Evolutionary conservation across 352 stramenopile species (phyloP).

Genomic region (Globisporangium spinosum): DNA sequence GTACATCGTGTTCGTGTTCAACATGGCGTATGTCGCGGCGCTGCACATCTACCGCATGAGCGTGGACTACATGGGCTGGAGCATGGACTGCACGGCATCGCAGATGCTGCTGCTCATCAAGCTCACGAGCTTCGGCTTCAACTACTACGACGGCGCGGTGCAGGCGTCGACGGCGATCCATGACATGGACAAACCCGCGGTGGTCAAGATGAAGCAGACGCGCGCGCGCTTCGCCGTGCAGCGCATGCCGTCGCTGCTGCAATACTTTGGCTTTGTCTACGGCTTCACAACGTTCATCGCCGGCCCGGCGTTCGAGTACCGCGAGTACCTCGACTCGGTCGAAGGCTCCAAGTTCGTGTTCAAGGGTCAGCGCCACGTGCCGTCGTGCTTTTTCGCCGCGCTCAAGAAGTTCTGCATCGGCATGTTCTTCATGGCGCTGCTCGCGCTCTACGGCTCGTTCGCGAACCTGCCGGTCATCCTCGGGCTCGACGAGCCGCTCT

Average conservation of each 20-base stretch:
- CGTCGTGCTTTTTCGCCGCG: conserved; percentile 32
- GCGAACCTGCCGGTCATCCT: conserved; percentile 35
- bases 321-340: conserved; percentile 86
- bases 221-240: conserved; percentile 56
- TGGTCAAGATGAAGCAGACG: conserved; percentile 27
- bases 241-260: conserved; percentile 86
- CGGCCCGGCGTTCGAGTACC: conserved; percentile 94
- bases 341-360: conserved; percentile 45
- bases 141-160: conserved; percentile 91
- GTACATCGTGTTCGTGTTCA: conserved; percentile 89
- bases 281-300: conserved; percentile 95
- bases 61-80: conserved; percentile 94
- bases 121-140: conserved; percentile 96
- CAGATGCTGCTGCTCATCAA: conserved; percentile 97
- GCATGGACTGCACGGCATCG: conserved; percentile 77
- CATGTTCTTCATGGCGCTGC: conserved; percentile 46
- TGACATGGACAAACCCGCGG: conserved; percentile 27
- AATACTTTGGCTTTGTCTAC: conserved; percentile 97
- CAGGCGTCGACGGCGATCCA: conserved; percentile 19
- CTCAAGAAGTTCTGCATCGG: conserved; percentile 54
- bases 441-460: conserved; percentile 43
- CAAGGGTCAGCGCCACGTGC: conserved; percentile 27
- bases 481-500: conserved; percentile 55
- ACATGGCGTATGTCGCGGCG: conserved; percentile 90
- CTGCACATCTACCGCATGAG: conserved; percentile 94